phyloP scores from a whole-genome alignment of 2,329 filamentous ascomycete genomes.

The Hirsutella rhossiliensis region DNA sequence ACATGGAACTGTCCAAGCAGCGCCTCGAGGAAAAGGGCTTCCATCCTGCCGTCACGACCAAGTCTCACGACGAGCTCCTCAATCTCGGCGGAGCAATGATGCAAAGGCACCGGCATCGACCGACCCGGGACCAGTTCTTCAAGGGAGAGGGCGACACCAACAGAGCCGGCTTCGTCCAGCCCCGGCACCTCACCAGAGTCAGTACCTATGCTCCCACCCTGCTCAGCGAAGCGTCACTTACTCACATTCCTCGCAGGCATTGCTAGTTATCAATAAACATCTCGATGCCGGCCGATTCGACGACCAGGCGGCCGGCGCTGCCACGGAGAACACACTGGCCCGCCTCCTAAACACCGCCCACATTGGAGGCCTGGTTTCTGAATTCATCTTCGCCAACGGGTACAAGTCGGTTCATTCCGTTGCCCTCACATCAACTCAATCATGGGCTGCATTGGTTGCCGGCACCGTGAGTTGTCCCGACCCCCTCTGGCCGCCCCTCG shows the following conservation, averaged over 20 bases:
- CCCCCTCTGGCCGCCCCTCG: background rate
- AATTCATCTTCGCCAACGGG: conserved; percentile 10
- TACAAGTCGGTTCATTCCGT: conserved; percentile 10
- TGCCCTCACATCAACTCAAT: conserved; percentile 8
- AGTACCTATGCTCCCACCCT: background rate
- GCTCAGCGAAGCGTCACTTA: background rate
- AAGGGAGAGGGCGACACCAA: background rate
- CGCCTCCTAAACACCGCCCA: conserved; percentile 3
- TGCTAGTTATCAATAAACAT: conserved; percentile 6
- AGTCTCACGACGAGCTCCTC: conserved; percentile 3
- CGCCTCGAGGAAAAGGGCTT: conserved; percentile 6
- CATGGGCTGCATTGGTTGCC: conserved; percentile 11
- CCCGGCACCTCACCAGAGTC: conserved; percentile 3
- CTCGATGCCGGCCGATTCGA: background rate
- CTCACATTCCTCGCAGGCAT: background rate
- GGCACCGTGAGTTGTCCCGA: conserved; percentile 10
- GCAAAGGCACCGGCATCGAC: background rate
- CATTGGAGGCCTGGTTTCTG: conserved; percentile 8
- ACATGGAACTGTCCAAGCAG: conserved; percentile 5
- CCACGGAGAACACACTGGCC: background rate
- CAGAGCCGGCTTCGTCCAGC: background rate
- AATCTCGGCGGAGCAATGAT: background rate
- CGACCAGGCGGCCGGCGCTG: background rate
- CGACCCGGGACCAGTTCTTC: background rate
- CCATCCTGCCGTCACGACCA: conserved; percentile 7